Evolutionary conservation across 1,284 basidiomycete species (phyloP), one percentile per base, ranked within the genome.

Genomic region (Apiotrichum sp.): DNA sequence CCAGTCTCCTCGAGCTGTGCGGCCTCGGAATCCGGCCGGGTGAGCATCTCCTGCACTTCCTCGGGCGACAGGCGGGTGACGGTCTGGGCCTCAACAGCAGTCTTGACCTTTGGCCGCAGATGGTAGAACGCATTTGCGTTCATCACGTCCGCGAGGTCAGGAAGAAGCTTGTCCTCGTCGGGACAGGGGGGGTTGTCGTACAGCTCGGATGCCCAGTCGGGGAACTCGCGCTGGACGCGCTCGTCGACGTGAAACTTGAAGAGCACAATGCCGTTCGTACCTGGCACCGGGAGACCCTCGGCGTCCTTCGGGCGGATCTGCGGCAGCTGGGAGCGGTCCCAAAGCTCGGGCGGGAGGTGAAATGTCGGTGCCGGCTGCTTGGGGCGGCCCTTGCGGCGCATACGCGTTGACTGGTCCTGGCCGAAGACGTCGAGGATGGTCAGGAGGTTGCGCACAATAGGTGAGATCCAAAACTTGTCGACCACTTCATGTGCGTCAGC

Each of bases 241-340:
- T 70, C 66, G 55, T 73, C 68, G 46, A 73, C 71, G 50, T 75
- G 73, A 61, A 73, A 75, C 51, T 53, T 61, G 70, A 71, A 75
- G 2, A 75, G 62, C 22, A 75, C 59, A 40, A 72, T 65, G 6
- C 73, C 73, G 9, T 44, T 51, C 3, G 64, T 54, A 4, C 64
- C 65, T 6, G 65, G 45, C 6, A 68, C 43, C 0, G 73, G 73
- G 11, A 75, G 59, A 3, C 73, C 73, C 11, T 62, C 44, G 13
- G 59, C 44, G 44, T 71, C 67, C 59, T 72, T 73, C 1, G 66
- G 65, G 6, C 69, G 63, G 5, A 75, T 58, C 2, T 49, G 36
- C 2, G 73, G 73, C 0, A 73, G 61, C 7, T 53, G 57, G 6
- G 63, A 55, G 4, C 61, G 58, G 54, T 72, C 70, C 73, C 73